Evolutionary conservation across 139 green algal species (phyloP), one percentile per base, ranked within the genome.

Genomic region (Chlamydomonas incerta): DNA sequence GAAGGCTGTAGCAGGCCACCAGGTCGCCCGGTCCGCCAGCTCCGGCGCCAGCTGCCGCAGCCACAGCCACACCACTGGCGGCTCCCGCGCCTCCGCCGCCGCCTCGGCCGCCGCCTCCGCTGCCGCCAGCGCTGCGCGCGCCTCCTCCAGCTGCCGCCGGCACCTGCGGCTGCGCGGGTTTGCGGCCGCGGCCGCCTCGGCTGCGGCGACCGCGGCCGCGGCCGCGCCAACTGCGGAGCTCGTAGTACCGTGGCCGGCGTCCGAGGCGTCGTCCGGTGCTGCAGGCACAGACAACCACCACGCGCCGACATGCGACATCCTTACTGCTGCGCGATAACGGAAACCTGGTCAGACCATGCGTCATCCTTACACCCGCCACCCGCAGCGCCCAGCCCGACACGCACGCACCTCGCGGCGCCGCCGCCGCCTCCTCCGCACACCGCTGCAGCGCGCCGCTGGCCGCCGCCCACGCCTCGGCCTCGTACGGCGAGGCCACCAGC

Each of bases 1-100:
- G 69, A 85, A 85, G 60, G 79, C 79, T 33, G 63, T 67, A 3
- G 41, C 18, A 10, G 46, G 31, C 79, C 79, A 85, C 79, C 79
- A 85, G 21, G 47, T 21, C 31, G 31, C 41, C 5, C 79, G 46
- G 21, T 74, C 63, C n/a, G 11, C 15, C 20, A 85, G 79, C 79
- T 75, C 65, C 8, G 79, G 79, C 47, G 21, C 21, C 23, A 85
- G 29, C 66, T 29, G 6, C 20, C 46, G 33, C 31, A 52, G 66
- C 79, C 79, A 85, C 47, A 75, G 34, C 17, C 33, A 2, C 52
- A 80, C 31, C 9, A n/a, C 72, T 6, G 72, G 33, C 26, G 57
- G 13, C 57, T 69, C 52, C 29, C 20, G n/a, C 17, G 20, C 37
- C 60, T 0, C 10, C 11, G 75, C 75, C 37, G 60, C 47, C 24